A percentile compares a stretch with the other conserved stretches of the same genome.
These are phyloP conservation scores for Desmodesmus armatus DNA, from an alignment of 139 green algal species.

Conservation along the genomic window DNA sequence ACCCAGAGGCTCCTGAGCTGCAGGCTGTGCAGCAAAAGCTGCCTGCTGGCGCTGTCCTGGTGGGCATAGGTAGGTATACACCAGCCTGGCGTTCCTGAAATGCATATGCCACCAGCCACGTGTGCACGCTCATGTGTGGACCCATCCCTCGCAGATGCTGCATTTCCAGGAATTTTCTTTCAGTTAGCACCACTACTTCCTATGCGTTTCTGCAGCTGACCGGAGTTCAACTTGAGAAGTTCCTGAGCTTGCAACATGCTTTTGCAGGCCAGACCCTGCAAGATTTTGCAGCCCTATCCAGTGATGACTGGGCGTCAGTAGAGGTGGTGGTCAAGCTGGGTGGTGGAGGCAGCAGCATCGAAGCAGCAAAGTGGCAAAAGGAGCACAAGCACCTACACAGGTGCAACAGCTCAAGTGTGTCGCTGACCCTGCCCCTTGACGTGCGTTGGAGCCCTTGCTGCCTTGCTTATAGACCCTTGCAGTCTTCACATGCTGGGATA, in stretches of 20 bases:
- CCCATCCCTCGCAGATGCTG: background rate
- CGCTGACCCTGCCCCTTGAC: background rate
- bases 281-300: background rate
- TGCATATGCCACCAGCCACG: too few relatives aligned
- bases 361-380: background rate
- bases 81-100: too few relatives aligned
- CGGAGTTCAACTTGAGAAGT: background rate
- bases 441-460: background rate
- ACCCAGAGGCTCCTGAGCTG: too few relatives aligned
- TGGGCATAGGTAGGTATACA: too few relatives aligned
- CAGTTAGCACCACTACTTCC: background rate
- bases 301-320: background rate
- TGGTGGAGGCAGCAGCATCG: background rate
- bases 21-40: too few relatives aligned
- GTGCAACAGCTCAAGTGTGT: slow-evolving; percentile 1
- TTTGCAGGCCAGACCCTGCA: background rate
- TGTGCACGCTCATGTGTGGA: too few relatives aligned
- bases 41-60: too few relatives aligned
- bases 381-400: background rate
- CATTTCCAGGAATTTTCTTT: background rate
- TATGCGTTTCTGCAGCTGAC: background rate
- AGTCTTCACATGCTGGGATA: background rate
- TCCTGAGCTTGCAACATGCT: background rate
- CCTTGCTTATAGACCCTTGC: too few relatives aligned
- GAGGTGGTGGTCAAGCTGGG: background rate